Evolutionary conservation across 441 rosid genomes (phyloP).

Genomic region (Pelargonium australe): DNA sequence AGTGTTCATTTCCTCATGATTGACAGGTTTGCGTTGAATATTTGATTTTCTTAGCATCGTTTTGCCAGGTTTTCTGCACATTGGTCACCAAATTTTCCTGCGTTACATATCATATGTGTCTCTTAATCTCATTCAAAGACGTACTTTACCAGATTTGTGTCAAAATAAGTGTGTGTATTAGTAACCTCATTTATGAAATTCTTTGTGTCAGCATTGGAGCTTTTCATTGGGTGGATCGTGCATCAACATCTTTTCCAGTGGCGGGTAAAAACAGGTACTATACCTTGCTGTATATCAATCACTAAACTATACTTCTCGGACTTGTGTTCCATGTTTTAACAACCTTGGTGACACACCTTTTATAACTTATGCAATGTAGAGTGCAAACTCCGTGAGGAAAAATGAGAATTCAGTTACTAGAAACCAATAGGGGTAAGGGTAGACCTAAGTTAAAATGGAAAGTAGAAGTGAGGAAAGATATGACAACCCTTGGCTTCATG

Average conservation of each 20-base stretch:
- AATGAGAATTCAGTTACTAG: too few relatives aligned
- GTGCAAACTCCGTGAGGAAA: too few relatives aligned
- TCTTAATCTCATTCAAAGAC: background rate
- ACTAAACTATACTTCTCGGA: background rate
- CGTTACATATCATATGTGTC: background rate
- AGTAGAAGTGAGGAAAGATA: too few relatives aligned
- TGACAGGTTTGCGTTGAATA: slow-evolving; percentile 38
- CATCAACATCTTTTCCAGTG: slow-evolving; percentile 38
- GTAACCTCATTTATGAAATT: background rate
- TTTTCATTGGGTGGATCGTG: slow-evolving; percentile 83
- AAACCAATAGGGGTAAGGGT: too few relatives aligned
- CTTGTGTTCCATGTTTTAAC: background rate
- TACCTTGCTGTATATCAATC: background rate
- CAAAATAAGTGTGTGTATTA: slow-evolving; percentile 1
- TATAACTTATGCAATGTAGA: background rate
- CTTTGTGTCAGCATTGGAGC: slow-evolving; percentile 62
- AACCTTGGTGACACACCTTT: background rate
- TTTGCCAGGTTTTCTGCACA: background rate
- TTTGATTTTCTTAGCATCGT: background rate
- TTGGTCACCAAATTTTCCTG: background rate
- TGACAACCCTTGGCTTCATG: too few relatives aligned
- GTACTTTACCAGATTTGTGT: background rate
- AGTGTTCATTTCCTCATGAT: slow-evolving; percentile 55
- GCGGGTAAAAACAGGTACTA: slow-evolving; percentile 42
- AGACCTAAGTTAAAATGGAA: too few relatives aligned